Evolutionary conservation across 148 eudicot genomes (phyloP).

Genomic region (Silene uniflora): DNA sequence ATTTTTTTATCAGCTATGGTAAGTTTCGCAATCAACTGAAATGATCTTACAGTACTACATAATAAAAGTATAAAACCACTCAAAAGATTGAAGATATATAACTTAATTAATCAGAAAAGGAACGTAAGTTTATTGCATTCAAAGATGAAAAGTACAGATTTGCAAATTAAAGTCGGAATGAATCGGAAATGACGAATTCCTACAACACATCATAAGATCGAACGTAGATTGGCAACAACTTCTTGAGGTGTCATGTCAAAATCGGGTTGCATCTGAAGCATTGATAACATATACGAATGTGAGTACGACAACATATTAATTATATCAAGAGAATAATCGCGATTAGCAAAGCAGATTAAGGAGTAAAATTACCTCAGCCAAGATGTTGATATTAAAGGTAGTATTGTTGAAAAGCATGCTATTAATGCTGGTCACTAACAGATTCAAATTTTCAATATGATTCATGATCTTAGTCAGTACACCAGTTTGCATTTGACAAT

Average conservation of each 20-base stretch:
- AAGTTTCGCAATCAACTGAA: no score
- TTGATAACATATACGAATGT: not conserved
- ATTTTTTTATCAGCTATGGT: no score
- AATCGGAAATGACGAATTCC: not conserved
- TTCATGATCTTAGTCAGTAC: not conserved
- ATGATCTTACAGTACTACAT: not conserved
- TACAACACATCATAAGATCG: not conserved
- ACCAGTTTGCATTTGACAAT: constrained; percentile 11
- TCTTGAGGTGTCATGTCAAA: constrained; percentile 18
- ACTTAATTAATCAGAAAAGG: not conserved
- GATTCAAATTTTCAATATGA: constrained; percentile 10
- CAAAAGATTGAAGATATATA: no score
- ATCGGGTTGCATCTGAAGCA: constrained; percentile 17
- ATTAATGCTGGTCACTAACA: not conserved
- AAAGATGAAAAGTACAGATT: not conserved
- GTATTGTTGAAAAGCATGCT: constrained; percentile 15
- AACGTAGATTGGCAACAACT: constrained; percentile 9
- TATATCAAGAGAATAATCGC: not conserved
- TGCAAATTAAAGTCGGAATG: not conserved
- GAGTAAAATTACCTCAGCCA: constrained; percentile 12
- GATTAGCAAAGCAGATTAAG: not conserved
- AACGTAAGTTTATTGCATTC: constrained; percentile 2
- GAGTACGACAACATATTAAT: not conserved
- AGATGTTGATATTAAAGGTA: constrained; percentile 5
- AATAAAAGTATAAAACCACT: not conserved